Percentiles rank a stretch among this genome's conserved stretches.
Conservation (phyloP, 2,329 filamentous ascomycete genomes). For the Cryphonectria japonica region DNA sequence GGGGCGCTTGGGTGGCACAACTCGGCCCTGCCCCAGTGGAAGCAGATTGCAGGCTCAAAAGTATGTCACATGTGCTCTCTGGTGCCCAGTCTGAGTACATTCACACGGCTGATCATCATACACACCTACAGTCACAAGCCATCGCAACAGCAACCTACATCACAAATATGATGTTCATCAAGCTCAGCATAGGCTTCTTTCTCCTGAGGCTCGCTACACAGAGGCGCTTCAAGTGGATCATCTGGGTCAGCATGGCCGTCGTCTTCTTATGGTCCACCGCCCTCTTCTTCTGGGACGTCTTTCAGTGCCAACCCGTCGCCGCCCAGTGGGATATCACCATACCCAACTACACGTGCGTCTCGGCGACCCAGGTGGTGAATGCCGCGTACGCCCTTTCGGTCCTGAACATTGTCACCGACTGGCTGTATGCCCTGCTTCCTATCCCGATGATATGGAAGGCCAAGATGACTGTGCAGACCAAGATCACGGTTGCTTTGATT, state of each 20-base stretch:
- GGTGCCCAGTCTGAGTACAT: neutral
- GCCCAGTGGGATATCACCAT: slow-evolving; percentile 60
- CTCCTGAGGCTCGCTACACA: slow-evolving; percentile 52
- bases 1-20: slow-evolving; percentile 53
- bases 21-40: slow-evolving; percentile 43
- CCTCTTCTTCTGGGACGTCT: slow-evolving; percentile 57
- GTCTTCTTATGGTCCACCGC: slow-evolving; percentile 51
- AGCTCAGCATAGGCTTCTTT: slow-evolving; percentile 59
- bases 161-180: slow-evolving; percentile 60
- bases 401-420: slow-evolving; percentile 58
- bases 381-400: slow-evolving; percentile 57
- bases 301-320: slow-evolving; percentile 54
- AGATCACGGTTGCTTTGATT: slow-evolving; percentile 54
- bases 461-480: slow-evolving; percentile 56
- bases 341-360: slow-evolving; percentile 47
- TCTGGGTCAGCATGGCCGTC: slow-evolving; percentile 50
- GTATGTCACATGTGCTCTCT: slow-evolving; percentile 32
- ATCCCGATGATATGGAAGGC: slow-evolving; percentile 60
- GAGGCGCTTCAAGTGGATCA: slow-evolving; percentile 52
- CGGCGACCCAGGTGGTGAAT: slow-evolving; percentile 47
- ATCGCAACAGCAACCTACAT: slow-evolving; percentile 55
- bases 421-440: slow-evolving; percentile 57
- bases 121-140: slow-evolving; percentile 50
- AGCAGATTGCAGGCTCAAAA: slow-evolving; percentile 52
- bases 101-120: neutral